phyloP scores from a whole-genome alignment of 768 basidiomycete genomes.

The Suillus sp. region DNA sequence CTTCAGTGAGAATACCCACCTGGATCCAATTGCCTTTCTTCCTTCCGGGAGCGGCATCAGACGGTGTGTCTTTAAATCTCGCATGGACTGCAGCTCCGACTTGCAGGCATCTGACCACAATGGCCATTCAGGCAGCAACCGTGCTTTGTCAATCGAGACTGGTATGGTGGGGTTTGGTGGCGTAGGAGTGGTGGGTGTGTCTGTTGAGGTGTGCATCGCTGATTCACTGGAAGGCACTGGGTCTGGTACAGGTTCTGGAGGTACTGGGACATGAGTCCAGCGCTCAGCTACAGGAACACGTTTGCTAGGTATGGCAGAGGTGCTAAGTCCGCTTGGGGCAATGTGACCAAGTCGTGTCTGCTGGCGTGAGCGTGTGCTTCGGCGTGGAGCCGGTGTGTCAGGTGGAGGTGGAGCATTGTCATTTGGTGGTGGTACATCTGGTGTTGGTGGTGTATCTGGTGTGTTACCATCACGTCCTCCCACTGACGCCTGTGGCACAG shows the following conservation, averaged over 20 bases:
- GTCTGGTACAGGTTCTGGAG: too few species aligned
- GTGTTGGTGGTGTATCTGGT: too few species aligned
- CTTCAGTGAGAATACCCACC: too few species aligned
- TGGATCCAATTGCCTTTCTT: conserved; percentile 26
- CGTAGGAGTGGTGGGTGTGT: too few species aligned
- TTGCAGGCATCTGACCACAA: background rate
- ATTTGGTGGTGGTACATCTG: too few species aligned
- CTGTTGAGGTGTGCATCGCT: background rate
- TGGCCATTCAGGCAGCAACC: too few species aligned
- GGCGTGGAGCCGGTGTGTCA: too few species aligned
- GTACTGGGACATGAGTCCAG: background rate
- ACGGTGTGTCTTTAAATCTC: background rate
- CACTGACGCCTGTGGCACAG: background rate
- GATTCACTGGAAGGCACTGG: background rate
- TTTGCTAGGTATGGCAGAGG: background rate
- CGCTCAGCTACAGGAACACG: background rate
- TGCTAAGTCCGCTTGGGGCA: background rate
- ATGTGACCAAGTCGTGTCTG: background rate
- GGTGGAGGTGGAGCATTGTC: too few species aligned
- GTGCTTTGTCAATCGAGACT: too few species aligned
- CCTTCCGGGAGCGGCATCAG: conserved; percentile 30
- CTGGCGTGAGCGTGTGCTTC: background rate
- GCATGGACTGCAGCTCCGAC: background rate
- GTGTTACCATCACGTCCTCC: background rate
- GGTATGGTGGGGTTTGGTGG: too few species aligned